Evolutionary conservation across 805 yeast genomes (phyloP), one percentile per base, ranked within the genome.

Genomic region (Cyberlindnera galapagoensis): DNA sequence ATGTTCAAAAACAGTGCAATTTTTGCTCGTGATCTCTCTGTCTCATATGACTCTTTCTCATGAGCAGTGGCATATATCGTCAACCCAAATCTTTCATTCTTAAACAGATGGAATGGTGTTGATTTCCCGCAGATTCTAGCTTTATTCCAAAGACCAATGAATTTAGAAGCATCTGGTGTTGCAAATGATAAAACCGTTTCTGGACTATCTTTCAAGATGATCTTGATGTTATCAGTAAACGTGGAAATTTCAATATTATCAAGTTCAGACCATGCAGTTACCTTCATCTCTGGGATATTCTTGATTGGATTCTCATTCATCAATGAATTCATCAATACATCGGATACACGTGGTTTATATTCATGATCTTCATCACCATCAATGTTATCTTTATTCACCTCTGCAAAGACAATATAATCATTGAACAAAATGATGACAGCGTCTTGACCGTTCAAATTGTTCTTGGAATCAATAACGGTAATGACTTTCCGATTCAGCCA

Each of bases 401-500:
- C 66, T 30, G 87, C 58, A 38, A 86, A 74, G 20, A 90, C 66
- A 7, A 87, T 52, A 40, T 75, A 74, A 51, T 90, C 97, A 30
- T 87, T 83, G 57, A 90, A 88, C 4, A 90, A 62, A 6, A 88
- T 76, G 26, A 87, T 56, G 6, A 86, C 68, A n/a, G n/a, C n/a
- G n/a, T n/a, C n/a, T n/a, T n/a, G n/a, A 24, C 77, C 80, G 29
- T 65, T 52, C 5, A 52, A 40, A 11, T 57, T 52, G 34, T 66
- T 63, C 6, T 54, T 45, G 1, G 67, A 66, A 36, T 74, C 80
- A 41, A 69, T 67, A 3, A 88, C 78, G 0, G 90, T 81, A 9
- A 90, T 87, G 4, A 90, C 92, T 38, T 94, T 69, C 40, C 97
- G 66, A 22, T 80, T 72, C 18, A 86, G 54, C 97, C 96, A 88